Conservation (phyloP, 805 yeast genomes). For the Komagataella phaffii region DNA sequence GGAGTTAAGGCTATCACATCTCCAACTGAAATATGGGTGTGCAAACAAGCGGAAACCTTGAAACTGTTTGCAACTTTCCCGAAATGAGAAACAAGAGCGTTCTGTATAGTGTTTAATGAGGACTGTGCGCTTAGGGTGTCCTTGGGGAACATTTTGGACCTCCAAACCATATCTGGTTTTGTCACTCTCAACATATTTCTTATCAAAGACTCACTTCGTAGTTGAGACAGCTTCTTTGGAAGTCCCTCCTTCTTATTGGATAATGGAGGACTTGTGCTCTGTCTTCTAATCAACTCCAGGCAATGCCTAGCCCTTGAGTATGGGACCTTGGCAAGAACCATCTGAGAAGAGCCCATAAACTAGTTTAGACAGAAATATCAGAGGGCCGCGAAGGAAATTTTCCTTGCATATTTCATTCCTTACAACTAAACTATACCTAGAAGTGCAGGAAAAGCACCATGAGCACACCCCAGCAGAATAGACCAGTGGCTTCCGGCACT, state of each 20-base stretch:
- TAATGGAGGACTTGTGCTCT: neutral
- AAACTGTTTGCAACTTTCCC: slow-evolving; percentile 7
- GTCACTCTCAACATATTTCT: slow-evolving; percentile 12
- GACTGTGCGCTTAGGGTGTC: neutral
- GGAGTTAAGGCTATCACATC: slow-evolving; percentile 45
- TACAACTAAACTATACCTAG: neutral
- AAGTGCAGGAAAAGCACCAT: neutral
- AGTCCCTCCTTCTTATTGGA: neutral
- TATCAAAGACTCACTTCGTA: neutral
- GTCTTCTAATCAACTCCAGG: neutral
- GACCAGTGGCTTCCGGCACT: neutral
- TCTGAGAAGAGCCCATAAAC: neutral
- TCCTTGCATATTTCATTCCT: neutral
- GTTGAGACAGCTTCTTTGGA: slow-evolving; percentile 9
- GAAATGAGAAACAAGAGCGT: slow-evolving; percentile 6
- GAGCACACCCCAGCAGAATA: neutral
- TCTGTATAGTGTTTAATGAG: slow-evolving; percentile 1
- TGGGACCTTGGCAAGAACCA: neutral
- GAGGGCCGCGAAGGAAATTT: neutral
- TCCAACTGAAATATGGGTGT: slow-evolving; percentile 30
- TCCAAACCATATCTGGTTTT: slow-evolving; percentile 18
- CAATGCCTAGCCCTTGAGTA: neutral
- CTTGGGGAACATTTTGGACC: slow-evolving; percentile 1
- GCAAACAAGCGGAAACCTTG: slow-evolving; percentile 11
- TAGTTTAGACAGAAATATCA: neutral